Conservation (phyloP, 352 stramenopile species). For the Phytopythium oedochilum region DNA sequence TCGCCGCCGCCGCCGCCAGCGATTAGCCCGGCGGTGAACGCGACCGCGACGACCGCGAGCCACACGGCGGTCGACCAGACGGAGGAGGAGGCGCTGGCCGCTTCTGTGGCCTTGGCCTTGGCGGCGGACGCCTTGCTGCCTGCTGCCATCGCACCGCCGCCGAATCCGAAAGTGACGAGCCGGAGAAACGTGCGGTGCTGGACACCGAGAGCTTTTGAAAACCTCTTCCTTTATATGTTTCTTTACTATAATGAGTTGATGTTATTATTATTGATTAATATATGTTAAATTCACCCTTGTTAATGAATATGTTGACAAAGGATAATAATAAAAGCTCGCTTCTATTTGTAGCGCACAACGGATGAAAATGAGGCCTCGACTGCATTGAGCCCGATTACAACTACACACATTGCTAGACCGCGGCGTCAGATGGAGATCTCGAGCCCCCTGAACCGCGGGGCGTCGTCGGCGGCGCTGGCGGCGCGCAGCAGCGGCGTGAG, state of each 20-base stretch:
- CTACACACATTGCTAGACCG: too few species aligned
- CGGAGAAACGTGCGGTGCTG: background rate
- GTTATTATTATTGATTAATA: too few species aligned
- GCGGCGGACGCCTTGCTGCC: background rate
- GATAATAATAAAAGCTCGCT: too few species aligned
- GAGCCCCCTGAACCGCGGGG: constrained; percentile 4
- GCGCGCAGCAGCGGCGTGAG: constrained; percentile 41
- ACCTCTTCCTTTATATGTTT: too few species aligned
- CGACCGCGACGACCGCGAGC: constrained; percentile 11
- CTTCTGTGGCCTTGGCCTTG: constrained; percentile 1
- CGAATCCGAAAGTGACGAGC: background rate
- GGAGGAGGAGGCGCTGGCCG: background rate
- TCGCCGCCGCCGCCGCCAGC: constrained; percentile 2
- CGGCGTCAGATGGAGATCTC: constrained; percentile 4
- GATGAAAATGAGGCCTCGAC: too few species aligned
- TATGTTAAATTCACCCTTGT: too few species aligned
- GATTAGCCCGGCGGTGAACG: constrained; percentile 7
- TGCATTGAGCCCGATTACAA: too few species aligned
- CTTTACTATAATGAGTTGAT: too few species aligned
- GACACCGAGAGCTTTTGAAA: too few species aligned
- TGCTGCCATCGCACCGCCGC: too few species aligned
- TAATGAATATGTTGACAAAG: too few species aligned
- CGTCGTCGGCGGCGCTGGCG: constrained; percentile 1
- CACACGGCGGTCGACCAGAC: constrained; percentile 5
- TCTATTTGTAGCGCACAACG: too few species aligned